Evolutionary conservation across 2,329 filamentous ascomycete genomes (phyloP), one percentile per base, ranked within the genome.

Genomic region (Penicillium sp.): DNA sequence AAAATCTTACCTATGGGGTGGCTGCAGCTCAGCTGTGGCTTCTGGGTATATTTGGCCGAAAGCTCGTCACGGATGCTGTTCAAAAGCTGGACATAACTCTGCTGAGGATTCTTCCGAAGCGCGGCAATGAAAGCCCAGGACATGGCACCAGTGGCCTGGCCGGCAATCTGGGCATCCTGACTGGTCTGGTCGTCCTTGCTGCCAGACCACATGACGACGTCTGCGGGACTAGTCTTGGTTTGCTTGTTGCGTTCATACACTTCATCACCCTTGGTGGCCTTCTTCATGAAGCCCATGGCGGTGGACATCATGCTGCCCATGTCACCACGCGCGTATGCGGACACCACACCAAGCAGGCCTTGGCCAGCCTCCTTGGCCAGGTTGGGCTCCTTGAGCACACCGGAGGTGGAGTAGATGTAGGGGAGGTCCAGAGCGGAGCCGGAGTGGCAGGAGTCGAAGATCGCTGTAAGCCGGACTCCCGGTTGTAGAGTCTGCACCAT

Each of bases 191-290:
- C 85, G 71, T 99, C 94, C 76, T 96, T 97, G 78, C 90, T 95
- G 55, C 94, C 94, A 59, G 90, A 96, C 89, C 92, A 96, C 90
- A 97, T 96, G 72, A 99, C 85, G 32, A 99, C 94, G 75, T 99
- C 94, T 39, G 94, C 94, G 1, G 92, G 88, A 53, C 89, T 94
- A 16, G 94, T 97, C 79, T 95, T 95, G 40, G 93, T 97, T 63
- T 89, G 84, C 71, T 90, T 82, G 60, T 92, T 90, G 72, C 86
- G 87, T 76, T 95, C 83, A 74, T 92, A 88, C 18, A 88, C 87
- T 35, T 88, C 85, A 64, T 94, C 87, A 63, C 92, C 92, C 58
- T 79, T 84, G 22, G 90, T 89, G 18, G 91, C 92, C 71, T 92
- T 89, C 81, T 97, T 97, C 76, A 95, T 86, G 69, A 97, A 84